phyloP scores from a whole-genome alignment of 2,329 filamentous ascomycete genomes.

The Apiospora saccharicola region DNA sequence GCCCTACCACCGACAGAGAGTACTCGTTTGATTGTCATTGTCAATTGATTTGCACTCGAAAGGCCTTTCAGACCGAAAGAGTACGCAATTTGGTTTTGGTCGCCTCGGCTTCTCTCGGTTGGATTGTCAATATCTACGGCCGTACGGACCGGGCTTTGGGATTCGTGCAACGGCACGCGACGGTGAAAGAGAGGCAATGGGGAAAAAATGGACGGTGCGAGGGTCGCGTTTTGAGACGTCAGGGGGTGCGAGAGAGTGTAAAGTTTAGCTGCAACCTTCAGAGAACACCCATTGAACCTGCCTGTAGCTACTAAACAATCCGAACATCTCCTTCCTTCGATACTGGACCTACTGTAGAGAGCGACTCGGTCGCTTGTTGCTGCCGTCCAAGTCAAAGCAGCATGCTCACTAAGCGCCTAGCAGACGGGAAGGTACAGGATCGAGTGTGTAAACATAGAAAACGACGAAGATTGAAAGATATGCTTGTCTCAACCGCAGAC shows the following conservation, averaged over 20 bases:
- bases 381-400: not conserved
- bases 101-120: slow-evolving; percentile 12
- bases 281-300: too few species aligned
- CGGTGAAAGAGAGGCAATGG: not conserved
- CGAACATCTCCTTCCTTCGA: not conserved
- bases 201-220: slow-evolving; percentile 5
- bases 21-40: not conserved
- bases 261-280: not conserved
- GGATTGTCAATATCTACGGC: slow-evolving; percentile 8
- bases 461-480: not conserved
- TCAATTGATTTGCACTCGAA: not conserved
- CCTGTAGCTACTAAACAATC: too few species aligned
- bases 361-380: not conserved
- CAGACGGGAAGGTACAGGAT: slow-evolving; percentile 16
- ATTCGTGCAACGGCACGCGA: slow-evolving; percentile 14
- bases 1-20: slow-evolving; percentile 7
- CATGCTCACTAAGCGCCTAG: not conserved
- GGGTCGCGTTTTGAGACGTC: slow-evolving; percentile 23
- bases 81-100: slow-evolving; percentile 17
- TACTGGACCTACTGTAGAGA: not conserved
- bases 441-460: slow-evolving; percentile 5
- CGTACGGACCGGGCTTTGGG: slow-evolving; percentile 18
- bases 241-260: not conserved
- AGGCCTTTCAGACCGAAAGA: not conserved
- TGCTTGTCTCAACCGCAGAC: slow-evolving; percentile 1